Evolutionary conservation across 306 rosid genomes (phyloP).

Genomic region (Quercus mongolica): DNA sequence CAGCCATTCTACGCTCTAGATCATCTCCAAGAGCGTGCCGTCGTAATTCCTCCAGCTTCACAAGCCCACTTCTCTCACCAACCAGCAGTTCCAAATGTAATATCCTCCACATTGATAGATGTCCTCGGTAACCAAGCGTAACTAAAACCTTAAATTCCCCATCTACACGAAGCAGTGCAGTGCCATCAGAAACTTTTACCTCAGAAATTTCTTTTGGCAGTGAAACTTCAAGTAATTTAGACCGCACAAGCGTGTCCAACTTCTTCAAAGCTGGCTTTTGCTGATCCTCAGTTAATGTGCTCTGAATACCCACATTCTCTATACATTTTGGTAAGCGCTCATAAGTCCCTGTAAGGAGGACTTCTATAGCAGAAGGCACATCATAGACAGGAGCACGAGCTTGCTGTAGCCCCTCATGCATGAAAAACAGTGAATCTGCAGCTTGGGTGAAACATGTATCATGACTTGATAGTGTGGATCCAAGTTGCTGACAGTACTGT

Average conservation of each 20-base stretch:
- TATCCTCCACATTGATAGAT: slow-evolving; percentile 96
- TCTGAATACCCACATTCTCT: slow-evolving; percentile 79
- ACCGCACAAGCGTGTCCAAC: slow-evolving; percentile 82
- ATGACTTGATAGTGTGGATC: slow-evolving; percentile 88
- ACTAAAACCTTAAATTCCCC: slow-evolving; percentile 91
- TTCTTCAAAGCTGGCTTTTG: slow-evolving; percentile 90
- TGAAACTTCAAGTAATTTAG: slow-evolving; percentile 76
- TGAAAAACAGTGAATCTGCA: slow-evolving; percentile 94
- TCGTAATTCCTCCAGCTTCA: slow-evolving; percentile 66
- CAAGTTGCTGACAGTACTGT: slow-evolving; percentile 86
- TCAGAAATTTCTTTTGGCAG: slow-evolving; percentile 81
- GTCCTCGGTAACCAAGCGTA: slow-evolving; percentile 96
- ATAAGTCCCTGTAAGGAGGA: slow-evolving; percentile 81
- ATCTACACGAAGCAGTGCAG: slow-evolving; percentile 68
- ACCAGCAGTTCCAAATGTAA: slow-evolving; percentile 93
- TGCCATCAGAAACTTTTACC: slow-evolving; percentile 74
- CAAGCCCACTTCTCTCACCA: slow-evolving; percentile 70
- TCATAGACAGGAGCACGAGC: slow-evolving; percentile 98
- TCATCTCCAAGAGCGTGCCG: slow-evolving; percentile 82
- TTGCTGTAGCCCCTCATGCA: slow-evolving; percentile 99
- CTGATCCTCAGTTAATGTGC: slow-evolving; percentile 67
- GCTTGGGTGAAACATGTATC: slow-evolving; percentile 96
- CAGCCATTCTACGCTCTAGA: slow-evolving; percentile 97
- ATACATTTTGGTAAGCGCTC: slow-evolving; percentile 83
- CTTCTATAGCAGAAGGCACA: slow-evolving; percentile 90